A percentile compares a stretch with the other conserved stretches of the same genome.
These are phyloP conservation scores for Flaveria floridana DNA, from an alignment of 140 eudicot species.

Conservation along the genomic window DNA sequence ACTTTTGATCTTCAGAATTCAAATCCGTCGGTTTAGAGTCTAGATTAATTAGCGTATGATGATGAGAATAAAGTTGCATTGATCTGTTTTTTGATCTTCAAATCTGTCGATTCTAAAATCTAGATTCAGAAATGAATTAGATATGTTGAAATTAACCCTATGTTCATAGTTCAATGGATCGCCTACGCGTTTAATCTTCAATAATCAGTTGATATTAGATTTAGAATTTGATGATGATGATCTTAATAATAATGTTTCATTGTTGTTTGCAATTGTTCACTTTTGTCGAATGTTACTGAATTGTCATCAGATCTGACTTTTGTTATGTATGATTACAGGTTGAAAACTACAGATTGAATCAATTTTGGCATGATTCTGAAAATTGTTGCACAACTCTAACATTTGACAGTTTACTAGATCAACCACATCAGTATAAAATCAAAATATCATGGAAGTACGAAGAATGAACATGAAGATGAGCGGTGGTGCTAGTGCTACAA, in stretches of 20 bases:
- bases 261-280: too few species aligned
- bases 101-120: not conserved
- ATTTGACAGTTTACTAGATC: not conserved
- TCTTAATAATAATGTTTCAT: not conserved
- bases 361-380: not conserved
- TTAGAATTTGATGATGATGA: conserved; percentile 8
- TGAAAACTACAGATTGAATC: conserved; percentile 5
- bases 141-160: not conserved
- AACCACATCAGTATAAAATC: not conserved
- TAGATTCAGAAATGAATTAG: not conserved
- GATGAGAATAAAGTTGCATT: too few species aligned
- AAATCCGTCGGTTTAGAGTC: too few species aligned
- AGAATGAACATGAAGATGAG: conserved; percentile 41
- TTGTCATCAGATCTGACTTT: not conserved
- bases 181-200: not conserved
- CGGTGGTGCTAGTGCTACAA: conserved; percentile 11
- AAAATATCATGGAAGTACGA: conserved; percentile 30
- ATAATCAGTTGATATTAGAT: not conserved
- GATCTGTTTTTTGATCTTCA: not conserved
- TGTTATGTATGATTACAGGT: conserved; percentile 18
- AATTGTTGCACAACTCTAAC: not conserved
- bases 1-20: not conserved
- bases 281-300: too few species aligned
- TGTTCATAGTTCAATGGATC: too few species aligned
- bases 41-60: too few species aligned